A percentile compares a stretch with the other conserved stretches of the same genome.
phyloP scores from a whole-genome alignment of 2,329 filamentous ascomycete species.

The Aspergillus cejpii region DNA sequence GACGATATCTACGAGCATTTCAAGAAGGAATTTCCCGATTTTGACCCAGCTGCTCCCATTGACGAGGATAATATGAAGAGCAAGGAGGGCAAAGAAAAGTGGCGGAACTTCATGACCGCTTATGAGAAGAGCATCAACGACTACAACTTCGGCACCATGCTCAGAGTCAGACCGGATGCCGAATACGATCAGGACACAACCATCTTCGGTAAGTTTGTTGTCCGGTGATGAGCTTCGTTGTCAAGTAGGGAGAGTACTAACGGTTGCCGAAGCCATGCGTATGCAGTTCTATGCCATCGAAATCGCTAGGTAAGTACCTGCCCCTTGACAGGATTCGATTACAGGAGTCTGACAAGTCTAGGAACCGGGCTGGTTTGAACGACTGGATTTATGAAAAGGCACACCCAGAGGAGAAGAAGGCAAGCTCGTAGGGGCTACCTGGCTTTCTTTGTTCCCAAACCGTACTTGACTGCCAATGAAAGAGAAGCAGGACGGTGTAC shows the following conservation, averaged over 20 bases:
- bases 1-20: constrained; percentile 92
- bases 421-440: constrained; percentile 12
- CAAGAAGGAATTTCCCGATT: constrained; percentile 81
- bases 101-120: constrained; percentile 86
- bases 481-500: background rate
- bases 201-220: constrained; percentile 66
- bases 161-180: constrained; percentile 66
- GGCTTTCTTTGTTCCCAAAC: background rate
- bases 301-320: constrained; percentile 54
- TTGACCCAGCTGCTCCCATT: constrained; percentile 72
- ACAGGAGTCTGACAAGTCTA: constrained; percentile 26
- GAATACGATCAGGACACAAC: constrained; percentile 87
- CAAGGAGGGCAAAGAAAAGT: constrained; percentile 86
- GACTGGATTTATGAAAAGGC: constrained; percentile 94
- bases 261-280: constrained; percentile 47
- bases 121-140: constrained; percentile 96
- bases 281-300: constrained; percentile 83
- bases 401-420: constrained; percentile 52
- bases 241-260: background rate
- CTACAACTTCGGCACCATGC: constrained; percentile 95
- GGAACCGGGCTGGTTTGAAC: constrained; percentile 81
- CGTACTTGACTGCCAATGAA: background rate
- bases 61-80: constrained; percentile 97
- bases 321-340: background rate
- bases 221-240: background rate